phyloP scores from a whole-genome alignment of 805 yeast genomes.

The Schwanniomyces yamadae region DNA sequence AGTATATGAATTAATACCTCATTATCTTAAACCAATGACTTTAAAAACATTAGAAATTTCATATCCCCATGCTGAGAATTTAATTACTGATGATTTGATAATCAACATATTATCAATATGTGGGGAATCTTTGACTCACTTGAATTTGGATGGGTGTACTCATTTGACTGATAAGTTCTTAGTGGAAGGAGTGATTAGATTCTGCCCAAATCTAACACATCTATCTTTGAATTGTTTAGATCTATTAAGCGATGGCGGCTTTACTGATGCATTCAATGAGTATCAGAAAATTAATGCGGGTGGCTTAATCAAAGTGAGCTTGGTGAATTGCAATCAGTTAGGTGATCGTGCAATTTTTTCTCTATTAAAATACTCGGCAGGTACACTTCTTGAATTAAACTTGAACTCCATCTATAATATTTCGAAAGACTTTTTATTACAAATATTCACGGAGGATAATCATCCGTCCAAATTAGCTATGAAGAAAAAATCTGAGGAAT shows the following conservation, averaged over 20 bases:
- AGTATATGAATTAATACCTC: slow-evolving; percentile 64
- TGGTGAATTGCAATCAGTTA: slow-evolving; percentile 65
- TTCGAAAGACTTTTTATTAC: slow-evolving; percentile 49
- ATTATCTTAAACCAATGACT: slow-evolving; percentile 45
- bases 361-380: slow-evolving; percentile 58
- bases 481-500: slow-evolving; percentile 7
- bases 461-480: slow-evolving; percentile 12
- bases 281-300: slow-evolving; percentile 49
- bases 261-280: slow-evolving; percentile 54
- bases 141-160: slow-evolving; percentile 72
- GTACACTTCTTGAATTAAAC: slow-evolving; percentile 66
- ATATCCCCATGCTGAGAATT: slow-evolving; percentile 63
- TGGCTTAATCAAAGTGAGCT: slow-evolving; percentile 58
- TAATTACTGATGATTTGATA: slow-evolving; percentile 66
- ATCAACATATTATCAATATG: slow-evolving; percentile 57
- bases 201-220: slow-evolving; percentile 54
- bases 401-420: slow-evolving; percentile 71
- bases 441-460: slow-evolving; percentile 39
- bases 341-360: slow-evolving; percentile 63
- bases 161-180: slow-evolving; percentile 65
- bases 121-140: slow-evolving; percentile 58
- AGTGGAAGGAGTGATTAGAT: slow-evolving; percentile 56
- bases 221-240: slow-evolving; percentile 61
- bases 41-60: slow-evolving; percentile 63
- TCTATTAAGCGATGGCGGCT: slow-evolving; percentile 67